Evolutionary conservation across 1,284 basidiomycete genomes (phyloP).

Genomic region (Austroboletus rostrupii): DNA sequence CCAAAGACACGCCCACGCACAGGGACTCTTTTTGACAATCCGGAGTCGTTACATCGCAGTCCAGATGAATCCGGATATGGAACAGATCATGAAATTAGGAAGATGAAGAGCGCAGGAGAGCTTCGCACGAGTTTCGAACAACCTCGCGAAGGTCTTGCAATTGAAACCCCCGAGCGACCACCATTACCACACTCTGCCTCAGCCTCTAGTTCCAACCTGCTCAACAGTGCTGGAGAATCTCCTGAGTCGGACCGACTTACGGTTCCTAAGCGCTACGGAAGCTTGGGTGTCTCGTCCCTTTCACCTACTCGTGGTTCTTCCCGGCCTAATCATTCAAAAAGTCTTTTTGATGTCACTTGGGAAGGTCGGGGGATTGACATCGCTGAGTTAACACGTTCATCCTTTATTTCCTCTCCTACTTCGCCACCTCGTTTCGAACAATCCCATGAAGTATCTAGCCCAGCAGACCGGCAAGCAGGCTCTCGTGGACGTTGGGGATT

Average conservation of each 20-base stretch:
- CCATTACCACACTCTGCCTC: slow-evolving; percentile 54
- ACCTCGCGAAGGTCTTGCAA: slow-evolving; percentile 17
- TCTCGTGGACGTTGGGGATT: slow-evolving; percentile 79
- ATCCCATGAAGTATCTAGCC: slow-evolving; percentile 15
- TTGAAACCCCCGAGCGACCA: slow-evolving; percentile 33
- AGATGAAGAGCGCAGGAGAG: slow-evolving; percentile 86
- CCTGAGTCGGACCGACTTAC: slow-evolving; percentile 35
- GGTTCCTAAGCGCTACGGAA: slow-evolving; percentile 59
- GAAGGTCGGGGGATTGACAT: slow-evolving; percentile 19
- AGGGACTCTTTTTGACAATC: slow-evolving; percentile 15
- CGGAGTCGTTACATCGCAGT: slow-evolving; percentile 26
- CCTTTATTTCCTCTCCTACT: slow-evolving; percentile 25
- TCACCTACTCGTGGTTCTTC: slow-evolving; percentile 33
- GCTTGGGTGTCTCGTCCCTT: slow-evolving; percentile 51
- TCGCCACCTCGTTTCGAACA: slow-evolving; percentile 27
- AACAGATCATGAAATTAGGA: slow-evolving; percentile 63
- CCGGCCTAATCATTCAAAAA: slow-evolving; percentile 47
- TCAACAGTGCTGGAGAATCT: slow-evolving; percentile 34
- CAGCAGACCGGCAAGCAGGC: slow-evolving; percentile 23
- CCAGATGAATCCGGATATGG: slow-evolving; percentile 39
- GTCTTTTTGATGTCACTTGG: slow-evolving; percentile 41
- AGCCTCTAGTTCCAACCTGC: slow-evolving; percentile 59
- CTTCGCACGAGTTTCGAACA: slow-evolving; percentile 49
- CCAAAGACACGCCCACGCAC: slow-evolving; percentile 40
- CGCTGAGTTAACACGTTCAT: slow-evolving; percentile 20